Conservation (phyloP, 805 yeast genomes). For the Barnettozyma vustinii region DNA sequence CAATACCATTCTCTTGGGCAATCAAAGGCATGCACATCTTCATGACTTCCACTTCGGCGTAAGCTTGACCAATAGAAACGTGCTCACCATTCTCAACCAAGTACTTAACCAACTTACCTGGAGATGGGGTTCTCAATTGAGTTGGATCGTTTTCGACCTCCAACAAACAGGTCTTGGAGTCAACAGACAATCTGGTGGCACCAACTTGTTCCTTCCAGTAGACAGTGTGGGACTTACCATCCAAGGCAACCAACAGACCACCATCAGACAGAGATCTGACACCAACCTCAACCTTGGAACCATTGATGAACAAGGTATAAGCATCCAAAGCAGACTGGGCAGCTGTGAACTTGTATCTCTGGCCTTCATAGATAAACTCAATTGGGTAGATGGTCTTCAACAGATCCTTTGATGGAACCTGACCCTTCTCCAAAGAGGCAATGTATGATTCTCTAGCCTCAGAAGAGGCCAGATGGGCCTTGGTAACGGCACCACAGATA, state of each 20-base stretch:
- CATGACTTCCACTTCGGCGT: conserved; percentile 99
- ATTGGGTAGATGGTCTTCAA: conserved; percentile 86
- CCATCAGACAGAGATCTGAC: conserved; percentile 92
- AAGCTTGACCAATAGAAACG: conserved; percentile 84
- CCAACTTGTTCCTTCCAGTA: conserved; percentile 98
- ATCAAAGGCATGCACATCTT: conserved; percentile 98
- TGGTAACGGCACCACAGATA: conserved; percentile 96
- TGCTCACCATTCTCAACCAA: conserved; percentile 96
- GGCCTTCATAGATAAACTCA: conserved; percentile 93
- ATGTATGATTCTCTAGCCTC: conserved; percentile 65
- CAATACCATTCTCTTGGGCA: conserved; percentile 89
- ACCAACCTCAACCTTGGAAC: conserved; percentile 83
- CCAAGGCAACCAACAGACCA: conserved; percentile 81
- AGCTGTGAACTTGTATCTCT: conserved; percentile 89
- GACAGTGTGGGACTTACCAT: conserved; percentile 89
- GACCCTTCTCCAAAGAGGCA: conserved; percentile 86
- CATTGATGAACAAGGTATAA: conserved; percentile 88
- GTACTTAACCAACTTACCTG: conserved; percentile 93
- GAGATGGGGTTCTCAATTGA: conserved; percentile 96
- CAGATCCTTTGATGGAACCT: conserved; percentile 78
- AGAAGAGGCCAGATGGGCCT: conserved; percentile 78
- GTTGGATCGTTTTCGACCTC: conserved; percentile 98
- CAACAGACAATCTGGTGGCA: conserved; percentile 91
- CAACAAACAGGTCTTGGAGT: conserved; percentile 87
- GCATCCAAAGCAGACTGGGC: conserved; percentile 84